Evolutionary conservation across 129 eudicot genomes (phyloP), one percentile per base, ranked within the genome.

Genomic region (Flaveria trinervia): DNA sequence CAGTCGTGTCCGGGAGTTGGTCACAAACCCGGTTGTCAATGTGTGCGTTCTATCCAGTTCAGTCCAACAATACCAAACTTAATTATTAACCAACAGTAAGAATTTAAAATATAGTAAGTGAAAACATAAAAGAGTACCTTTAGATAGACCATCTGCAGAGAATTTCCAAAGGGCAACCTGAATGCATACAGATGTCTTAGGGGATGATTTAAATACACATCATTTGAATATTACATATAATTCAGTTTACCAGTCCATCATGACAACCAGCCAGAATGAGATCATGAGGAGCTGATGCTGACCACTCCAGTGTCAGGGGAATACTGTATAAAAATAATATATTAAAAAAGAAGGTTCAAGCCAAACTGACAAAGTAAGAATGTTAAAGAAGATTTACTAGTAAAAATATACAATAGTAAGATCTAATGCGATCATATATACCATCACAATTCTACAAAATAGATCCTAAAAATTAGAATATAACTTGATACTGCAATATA

Each of bases 141-240:
- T 74, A 11, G 75, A 83, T 75, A 86, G 79, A 68, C 67, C 83
- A 69, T 73, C 72, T 23, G 75, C 71, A 28, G 84, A 81, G 78
- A 94, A 89, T 81, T 89, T 94, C 93, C 96, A 94, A 49, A 94
- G 71, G 36, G 92, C 97, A 76, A 94, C 97, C 98, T 91, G 91
- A 66, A 87, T 18, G 50, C 59, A 69, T 36, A 18, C 10, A 60
- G 33, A 82, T 48, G 46, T 74, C 17, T 61, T 61, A 61, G 43
- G 68, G 68, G 43, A 61, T 26, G 17, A 28, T 61, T 3, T 49
- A 48, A 28, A 48, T 13, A 62, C 68, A 25, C 61, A 7, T 15
- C 43, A 16, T 3, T 61, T 62, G 12, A 3, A 43, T 16, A 41
- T 12, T 56, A 71, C 28, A 69, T 15, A 33, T 6, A 54, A 45